These are phyloP conservation scores for Coemansia brasiliensis DNA, from an alignment of 192 early-diverging fungal species.

Conservation along the genomic window DNA sequence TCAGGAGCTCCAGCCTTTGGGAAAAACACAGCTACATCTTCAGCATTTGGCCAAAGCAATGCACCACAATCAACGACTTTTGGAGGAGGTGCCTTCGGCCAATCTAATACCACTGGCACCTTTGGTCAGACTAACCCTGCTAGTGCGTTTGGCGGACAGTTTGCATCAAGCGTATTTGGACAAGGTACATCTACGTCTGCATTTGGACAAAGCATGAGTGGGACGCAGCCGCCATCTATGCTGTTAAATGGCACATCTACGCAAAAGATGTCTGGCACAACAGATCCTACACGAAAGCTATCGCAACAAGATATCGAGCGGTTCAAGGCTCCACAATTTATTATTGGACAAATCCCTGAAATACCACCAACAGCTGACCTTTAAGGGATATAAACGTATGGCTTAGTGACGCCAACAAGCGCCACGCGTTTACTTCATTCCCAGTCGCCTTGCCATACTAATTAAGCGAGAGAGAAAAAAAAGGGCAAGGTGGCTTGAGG, in stretches of 20 bases:
- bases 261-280: conserved; percentile 1
- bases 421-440: too few relatives aligned
- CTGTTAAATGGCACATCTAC: neutral
- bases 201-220: conserved; percentile 13
- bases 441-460: too few relatives aligned
- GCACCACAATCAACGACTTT: neutral
- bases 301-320: conserved; percentile 24
- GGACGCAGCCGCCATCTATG: neutral
- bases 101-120: neutral
- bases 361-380: conserved; percentile 30
- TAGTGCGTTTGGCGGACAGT: neutral
- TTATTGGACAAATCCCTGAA: conserved; percentile 33
- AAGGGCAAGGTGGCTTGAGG: too few relatives aligned
- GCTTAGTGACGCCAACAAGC: neutral
- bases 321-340: conserved; percentile 25
- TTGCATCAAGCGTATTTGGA: neutral
- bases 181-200: conserved; percentile 12
- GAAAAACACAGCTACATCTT: neutral
- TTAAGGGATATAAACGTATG: neutral
- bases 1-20: conserved; percentile 5
- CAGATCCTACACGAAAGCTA: conserved; percentile 23
- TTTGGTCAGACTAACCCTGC: neutral
- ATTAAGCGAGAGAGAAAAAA: too few relatives aligned
- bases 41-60: conserved; percentile 12
- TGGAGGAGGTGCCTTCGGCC: neutral